Percentiles rank a stretch among this genome's conserved stretches.
Conservation (phyloP, 495 filamentous ascomycete genomes). For the Ramalina peruviana region DNA sequence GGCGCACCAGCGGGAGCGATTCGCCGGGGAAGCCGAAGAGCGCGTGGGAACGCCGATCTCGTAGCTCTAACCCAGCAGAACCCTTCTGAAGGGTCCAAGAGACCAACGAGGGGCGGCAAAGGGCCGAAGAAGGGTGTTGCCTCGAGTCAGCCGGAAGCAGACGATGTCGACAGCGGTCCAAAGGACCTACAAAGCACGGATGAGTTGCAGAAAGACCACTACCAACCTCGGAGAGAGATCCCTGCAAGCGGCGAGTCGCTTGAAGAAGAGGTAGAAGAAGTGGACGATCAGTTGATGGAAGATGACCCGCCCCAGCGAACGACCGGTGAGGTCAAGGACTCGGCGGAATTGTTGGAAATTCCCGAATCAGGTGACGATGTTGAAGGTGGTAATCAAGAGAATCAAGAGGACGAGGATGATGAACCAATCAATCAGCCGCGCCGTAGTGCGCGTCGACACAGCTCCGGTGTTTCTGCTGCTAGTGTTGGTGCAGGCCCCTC, state of each 20-base stretch:
- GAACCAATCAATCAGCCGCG: slow-evolving; percentile 34
- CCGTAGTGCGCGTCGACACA: slow-evolving; percentile 35
- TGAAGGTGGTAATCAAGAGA: slow-evolving; percentile 17
- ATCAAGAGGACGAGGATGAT: slow-evolving; percentile 59
- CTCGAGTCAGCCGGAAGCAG: slow-evolving; percentile 40
- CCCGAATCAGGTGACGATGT: slow-evolving; percentile 36
- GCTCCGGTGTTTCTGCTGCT: slow-evolving; percentile 23
- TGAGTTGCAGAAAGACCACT: slow-evolving; percentile 16
- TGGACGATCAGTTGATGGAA: slow-evolving; percentile 17
- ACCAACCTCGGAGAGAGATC: slow-evolving; percentile 12
- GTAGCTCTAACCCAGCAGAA: slow-evolving; percentile 54
- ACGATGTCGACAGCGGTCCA: slow-evolving; percentile 40
- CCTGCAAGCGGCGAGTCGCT: slow-evolving; percentile 11
- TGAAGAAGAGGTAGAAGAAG: slow-evolving; percentile 24
- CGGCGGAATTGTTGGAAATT: slow-evolving; percentile 33
- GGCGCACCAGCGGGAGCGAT: slow-evolving; percentile 20
- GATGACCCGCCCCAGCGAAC: slow-evolving; percentile 25
- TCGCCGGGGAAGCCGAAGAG: slow-evolving; percentile 44
- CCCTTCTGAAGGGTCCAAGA: slow-evolving; percentile 42
- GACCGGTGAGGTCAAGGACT: slow-evolving; percentile 27
- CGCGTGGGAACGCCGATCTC: slow-evolving; percentile 43
- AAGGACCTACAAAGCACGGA: slow-evolving; percentile 24
- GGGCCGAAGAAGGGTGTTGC: slow-evolving; percentile 44
- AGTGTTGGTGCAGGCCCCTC: slow-evolving; percentile 15
- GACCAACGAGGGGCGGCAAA: slow-evolving; percentile 47